Evolutionary conservation across 805 yeast genomes (phyloP).

Genomic region (Wickerhamomyces bovis): DNA sequence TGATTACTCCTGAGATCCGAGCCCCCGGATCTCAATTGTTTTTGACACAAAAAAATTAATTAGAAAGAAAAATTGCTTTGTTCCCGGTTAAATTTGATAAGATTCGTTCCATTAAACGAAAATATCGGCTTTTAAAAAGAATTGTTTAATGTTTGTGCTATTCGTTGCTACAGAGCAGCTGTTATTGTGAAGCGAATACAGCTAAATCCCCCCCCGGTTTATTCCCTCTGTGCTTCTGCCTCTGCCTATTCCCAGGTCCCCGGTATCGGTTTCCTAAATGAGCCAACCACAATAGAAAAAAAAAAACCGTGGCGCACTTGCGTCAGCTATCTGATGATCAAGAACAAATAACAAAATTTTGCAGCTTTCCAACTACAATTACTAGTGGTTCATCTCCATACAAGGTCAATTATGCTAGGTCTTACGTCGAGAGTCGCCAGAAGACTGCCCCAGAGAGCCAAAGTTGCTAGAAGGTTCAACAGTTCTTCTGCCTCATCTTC

Average conservation of each 20-base stretch:
- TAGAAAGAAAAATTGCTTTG: too few relatives aligned
- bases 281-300: not conserved
- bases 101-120: too few relatives aligned
- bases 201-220: not conserved
- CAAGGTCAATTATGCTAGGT: not conserved
- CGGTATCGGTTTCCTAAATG: not conserved
- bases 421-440: not conserved
- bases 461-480: not conserved
- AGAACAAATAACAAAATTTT: not conserved
- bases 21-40: too few relatives aligned
- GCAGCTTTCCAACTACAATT: not conserved
- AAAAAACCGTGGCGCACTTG: not conserved
- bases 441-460: not conserved
- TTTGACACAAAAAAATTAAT: too few relatives aligned
- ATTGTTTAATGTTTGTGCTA: too few relatives aligned
- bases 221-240: not conserved
- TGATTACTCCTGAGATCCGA: too few relatives aligned
- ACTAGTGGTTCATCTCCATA: not conserved
- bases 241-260: not conserved
- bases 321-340: not conserved
- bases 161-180: too few relatives aligned
- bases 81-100: too few relatives aligned
- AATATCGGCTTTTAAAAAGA: too few relatives aligned
- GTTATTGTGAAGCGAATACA: too few relatives aligned
- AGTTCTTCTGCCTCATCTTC: constrained; percentile 2